Base-by-base conservation (phyloP, 768 basidiomycete genomes). In the Clitopilus hobsonii region DNA sequence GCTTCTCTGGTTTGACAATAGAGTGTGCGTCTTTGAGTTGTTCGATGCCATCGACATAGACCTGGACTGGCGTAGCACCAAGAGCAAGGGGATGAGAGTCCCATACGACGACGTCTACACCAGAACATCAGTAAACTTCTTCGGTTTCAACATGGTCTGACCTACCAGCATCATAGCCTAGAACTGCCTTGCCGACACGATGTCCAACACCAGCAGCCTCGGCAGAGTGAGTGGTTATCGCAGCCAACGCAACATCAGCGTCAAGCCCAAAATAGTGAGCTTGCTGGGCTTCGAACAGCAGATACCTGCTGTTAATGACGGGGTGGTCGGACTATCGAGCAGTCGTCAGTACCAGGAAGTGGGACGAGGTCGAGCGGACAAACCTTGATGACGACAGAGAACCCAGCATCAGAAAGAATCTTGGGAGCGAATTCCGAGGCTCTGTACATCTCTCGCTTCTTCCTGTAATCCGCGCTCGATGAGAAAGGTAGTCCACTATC, bases 31-130 rank as follows among this genome's bases (percentile, higher is more conserved):
- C 23, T 4, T 62, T 51, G 16, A 76, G 63, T 66, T 94, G 93
- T 0, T 83, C 66, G 54, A 94, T 87, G 10, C 92, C 92, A 60
- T 95, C 93, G 53, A 94, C 85, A 67, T 80, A 91, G 0, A 92
- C 90, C 62, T 94, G 91, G 3, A 72, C 68, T 0, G 93, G 92
- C 1, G 90, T 92, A 0, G 91, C 86, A 20, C 91, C 91, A 3
- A 94, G 74, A 0, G 80, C 64, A 23, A 95, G 76, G 0, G 91
- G 93, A 66, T 93, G 90, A 3, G 81, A 82, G 56, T 89, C 86
- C 87, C 88, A 89, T 13, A 83, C 64, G 28, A 78, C 79, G 27
- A 82, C 58, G 58, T 83, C 82, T 79, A 54, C 16, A 26, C 0
- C 10, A 18, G 20, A 18, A 7, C 18, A 38, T 30, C 20, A 51